These are phyloP conservation scores for Fusarium keratoplasticum DNA, from an alignment of 2,329 filamentous ascomycete genomes.

Conservation along the genomic window DNA sequence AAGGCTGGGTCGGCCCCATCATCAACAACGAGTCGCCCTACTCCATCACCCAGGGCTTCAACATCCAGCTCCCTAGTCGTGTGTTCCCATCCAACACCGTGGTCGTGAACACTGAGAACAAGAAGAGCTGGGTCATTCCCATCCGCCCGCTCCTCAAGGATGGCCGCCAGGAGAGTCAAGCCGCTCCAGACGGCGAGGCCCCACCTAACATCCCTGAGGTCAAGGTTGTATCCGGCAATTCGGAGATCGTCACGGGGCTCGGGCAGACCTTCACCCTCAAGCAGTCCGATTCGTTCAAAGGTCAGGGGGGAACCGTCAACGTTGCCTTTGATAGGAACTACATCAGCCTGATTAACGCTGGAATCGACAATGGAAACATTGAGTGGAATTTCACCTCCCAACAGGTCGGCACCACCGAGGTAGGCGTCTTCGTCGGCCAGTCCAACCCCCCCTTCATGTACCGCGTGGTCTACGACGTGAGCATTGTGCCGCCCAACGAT, in stretches of 20 bases:
- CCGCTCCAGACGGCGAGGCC: not conserved
- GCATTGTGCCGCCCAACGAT: not conserved
- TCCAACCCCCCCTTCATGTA: constrained; percentile 54
- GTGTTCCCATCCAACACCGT: constrained; percentile 18
- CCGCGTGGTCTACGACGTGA: constrained; percentile 35
- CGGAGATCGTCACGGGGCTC: not conserved
- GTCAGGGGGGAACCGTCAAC: constrained; percentile 11
- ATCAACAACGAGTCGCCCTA: constrained; percentile 5
- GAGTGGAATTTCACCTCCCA: constrained; percentile 11
- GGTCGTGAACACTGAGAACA: constrained; percentile 21
- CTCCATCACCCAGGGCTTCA: constrained; percentile 7
- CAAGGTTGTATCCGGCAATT: constrained; percentile 3
- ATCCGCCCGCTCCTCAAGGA: constrained; percentile 12
- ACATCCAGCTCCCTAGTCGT: constrained; percentile 10
- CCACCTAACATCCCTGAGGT: constrained; percentile 6
- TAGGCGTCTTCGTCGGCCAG: constrained; percentile 50
- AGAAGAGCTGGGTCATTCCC: constrained; percentile 16
- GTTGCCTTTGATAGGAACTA: constrained; percentile 16
- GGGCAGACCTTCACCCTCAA: constrained; percentile 8
- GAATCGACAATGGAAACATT: constrained; percentile 13
- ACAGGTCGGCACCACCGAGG: constrained; percentile 7
- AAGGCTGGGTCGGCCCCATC: constrained; percentile 15
- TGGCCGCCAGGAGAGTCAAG: not conserved
- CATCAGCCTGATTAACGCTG: not conserved
- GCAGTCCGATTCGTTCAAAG: constrained; percentile 13